Evolutionary conservation across 495 filamentous ascomycete species (phyloP).

Genomic region (Neurospora sp.): DNA sequence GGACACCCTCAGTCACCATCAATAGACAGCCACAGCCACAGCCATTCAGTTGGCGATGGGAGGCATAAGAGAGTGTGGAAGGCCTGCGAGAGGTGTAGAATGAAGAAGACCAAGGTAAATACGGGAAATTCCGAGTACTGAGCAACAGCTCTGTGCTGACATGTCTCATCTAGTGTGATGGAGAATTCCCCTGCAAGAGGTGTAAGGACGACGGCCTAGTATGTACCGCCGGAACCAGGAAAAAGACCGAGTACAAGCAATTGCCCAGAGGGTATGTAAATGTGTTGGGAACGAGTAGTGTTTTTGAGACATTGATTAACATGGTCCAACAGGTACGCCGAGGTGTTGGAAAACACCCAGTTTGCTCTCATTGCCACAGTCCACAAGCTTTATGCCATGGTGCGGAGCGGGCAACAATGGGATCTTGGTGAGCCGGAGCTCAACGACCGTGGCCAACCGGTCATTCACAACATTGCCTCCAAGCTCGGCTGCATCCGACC

Average conservation of each 20-base stretch:
- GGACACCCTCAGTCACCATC: constrained; percentile 19
- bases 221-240: constrained; percentile 46
- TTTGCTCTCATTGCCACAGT: constrained; percentile 47
- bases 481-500: constrained; percentile 48
- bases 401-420: constrained; percentile 43
- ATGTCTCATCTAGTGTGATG: constrained; percentile 43
- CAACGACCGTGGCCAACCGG: constrained; percentile 45
- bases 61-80: constrained; percentile 59
- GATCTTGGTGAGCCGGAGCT: constrained; percentile 45
- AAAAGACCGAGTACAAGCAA: constrained; percentile 52
- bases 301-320: constrained; percentile 11
- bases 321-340: constrained; percentile 35
- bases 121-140: background rate
- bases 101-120: constrained; percentile 61
- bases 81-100: constrained; percentile 59
- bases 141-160: background rate
- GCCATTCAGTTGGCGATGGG: constrained; percentile 27
- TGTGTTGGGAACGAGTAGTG: background rate
- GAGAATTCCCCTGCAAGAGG: constrained; percentile 55
- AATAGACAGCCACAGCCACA: constrained; percentile 19
- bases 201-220: constrained; percentile 54
- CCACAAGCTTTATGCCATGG: constrained; percentile 49
- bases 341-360: constrained; percentile 48
- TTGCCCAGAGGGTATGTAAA: constrained; percentile 37
- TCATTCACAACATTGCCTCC: constrained; percentile 47